Evolutionary conservation across 2,329 filamentous ascomycete genomes (phyloP), one percentile per base, ranked within the genome.

Genomic region (Aspergillus luchuensis): DNA sequence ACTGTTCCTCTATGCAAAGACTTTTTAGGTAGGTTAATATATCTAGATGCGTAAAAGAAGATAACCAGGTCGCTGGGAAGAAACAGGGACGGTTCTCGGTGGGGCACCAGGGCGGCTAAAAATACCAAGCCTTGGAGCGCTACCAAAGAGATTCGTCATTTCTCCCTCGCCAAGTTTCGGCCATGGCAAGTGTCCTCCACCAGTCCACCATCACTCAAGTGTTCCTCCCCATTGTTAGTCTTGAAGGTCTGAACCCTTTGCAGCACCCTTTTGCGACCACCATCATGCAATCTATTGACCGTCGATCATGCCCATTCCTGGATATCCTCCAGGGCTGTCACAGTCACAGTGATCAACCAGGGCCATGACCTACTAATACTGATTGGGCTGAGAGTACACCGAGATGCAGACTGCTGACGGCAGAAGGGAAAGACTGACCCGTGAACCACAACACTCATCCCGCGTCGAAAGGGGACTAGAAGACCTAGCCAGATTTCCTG

Each of bases 91-190:
- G 41, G 41, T 19, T 3, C 23, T 13, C 23, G 47, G 25, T 30
- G 47, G 47, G 47, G 47, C 47, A 33, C 13, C 13, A n/a, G n/a
- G 8, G 25, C 25, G 23, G 47, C 47, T 50, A 50, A 50, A 50
- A 33, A 50, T 50, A 50, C 25, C 23, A 50, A 30, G 25, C 47
- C 47, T 30, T 50, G 10, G 33, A 36, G 33, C 33, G 30, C 47
- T 28, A 17, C 25, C 13, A 17, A 19, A 30, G 28, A 50, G 47
- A 50, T 50, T 50, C 47, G 47, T 50, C 47, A 50, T 33, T 50
- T 50, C 47, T 33, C 25, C 17, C 47, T 49, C 45, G 45, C 45
- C 45, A 49, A 49, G 45, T 49, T 49, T 49, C 45, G 13, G 45
- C 25, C 45, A 49, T 17, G 21, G 41, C 41, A 8, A 45, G 41